Evolutionary conservation across 116 monocot genomes (phyloP).

Genomic region (Iris pallida): DNA sequence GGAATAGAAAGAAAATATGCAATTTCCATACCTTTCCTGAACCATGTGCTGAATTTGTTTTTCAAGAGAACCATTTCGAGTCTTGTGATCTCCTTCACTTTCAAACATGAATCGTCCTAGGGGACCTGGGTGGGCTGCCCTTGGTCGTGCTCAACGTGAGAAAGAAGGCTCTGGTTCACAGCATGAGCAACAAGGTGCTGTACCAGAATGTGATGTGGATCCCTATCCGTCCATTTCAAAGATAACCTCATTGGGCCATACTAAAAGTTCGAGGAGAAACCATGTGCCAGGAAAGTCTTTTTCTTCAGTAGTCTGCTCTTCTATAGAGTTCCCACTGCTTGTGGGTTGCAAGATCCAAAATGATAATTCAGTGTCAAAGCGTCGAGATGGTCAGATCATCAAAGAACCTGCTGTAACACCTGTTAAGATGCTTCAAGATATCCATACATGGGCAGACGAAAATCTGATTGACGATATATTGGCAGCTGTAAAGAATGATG

Average conservation of each 20-base stretch:
- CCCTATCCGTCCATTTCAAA: slow-evolving; percentile 59
- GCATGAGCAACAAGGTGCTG: not conserved
- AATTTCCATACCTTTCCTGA: not conserved
- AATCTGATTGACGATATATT: slow-evolving; percentile 71
- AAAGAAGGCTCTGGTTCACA: slow-evolving; percentile 11
- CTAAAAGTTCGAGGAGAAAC: slow-evolving; percentile 1
- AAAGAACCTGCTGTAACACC: slow-evolving; percentile 14
- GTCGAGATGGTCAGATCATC: slow-evolving; percentile 1
- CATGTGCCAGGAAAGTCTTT: slow-evolving; percentile 26
- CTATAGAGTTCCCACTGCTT: slow-evolving; percentile 12
- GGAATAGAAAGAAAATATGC: not conserved
- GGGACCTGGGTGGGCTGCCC: slow-evolving; percentile 77
- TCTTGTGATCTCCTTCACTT: slow-evolving; percentile 6
- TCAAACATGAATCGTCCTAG: slow-evolving; percentile 36
- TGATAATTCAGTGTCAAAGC: not conserved
- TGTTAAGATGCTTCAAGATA: slow-evolving; percentile 39
- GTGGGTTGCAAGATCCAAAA: not conserved
- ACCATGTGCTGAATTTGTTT: not conserved
- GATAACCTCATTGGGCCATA: not conserved
- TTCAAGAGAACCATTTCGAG: slow-evolving; percentile 9
- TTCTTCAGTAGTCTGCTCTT: slow-evolving; percentile 44
- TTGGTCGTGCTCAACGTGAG: slow-evolving; percentile 46
- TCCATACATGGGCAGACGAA: slow-evolving; percentile 66
- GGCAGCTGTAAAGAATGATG: slow-evolving; percentile 53
- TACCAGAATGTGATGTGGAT: slow-evolving; percentile 18